Conservation (phyloP, 1,139 yeast species). For the Yamadazyma aaseri region DNA sequence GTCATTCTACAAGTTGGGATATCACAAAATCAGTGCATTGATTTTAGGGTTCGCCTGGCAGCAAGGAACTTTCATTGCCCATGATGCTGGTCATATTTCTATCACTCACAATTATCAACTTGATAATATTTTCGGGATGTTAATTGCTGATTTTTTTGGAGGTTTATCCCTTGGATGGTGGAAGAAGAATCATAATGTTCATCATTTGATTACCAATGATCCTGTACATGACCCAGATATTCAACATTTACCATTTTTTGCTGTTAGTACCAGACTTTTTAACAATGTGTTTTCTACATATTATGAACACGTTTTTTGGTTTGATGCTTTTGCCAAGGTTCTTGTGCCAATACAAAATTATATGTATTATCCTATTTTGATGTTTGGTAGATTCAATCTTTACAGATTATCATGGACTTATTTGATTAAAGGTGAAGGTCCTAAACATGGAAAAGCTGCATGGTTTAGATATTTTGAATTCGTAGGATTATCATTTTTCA, state of each 20-base stretch:
- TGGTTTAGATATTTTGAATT: constrained; percentile 83
- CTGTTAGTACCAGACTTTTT: constrained; percentile 72
- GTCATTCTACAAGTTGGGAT: constrained; percentile 45
- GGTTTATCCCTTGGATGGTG: constrained; percentile 93
- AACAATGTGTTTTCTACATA: constrained; percentile 74
- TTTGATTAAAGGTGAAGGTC: constrained; percentile 70
- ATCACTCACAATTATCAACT: constrained; percentile 76
- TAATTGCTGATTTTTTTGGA: constrained; percentile 78
- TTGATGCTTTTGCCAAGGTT: constrained; percentile 62
- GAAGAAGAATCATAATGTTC: constrained; percentile 91
- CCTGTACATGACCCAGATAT: constrained; percentile 94
- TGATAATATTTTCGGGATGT: constrained; percentile 75
- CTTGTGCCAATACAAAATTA: constrained; percentile 66
- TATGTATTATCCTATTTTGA: constrained; percentile 72
- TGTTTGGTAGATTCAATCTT: constrained; percentile 83
- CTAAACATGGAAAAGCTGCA: constrained; percentile 77
- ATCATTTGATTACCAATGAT: constrained; percentile 83
- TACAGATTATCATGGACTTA: constrained; percentile 82
- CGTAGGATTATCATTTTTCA: constrained; percentile 63
- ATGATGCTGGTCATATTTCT: constrained; percentile 85
- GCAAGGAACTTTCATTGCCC: constrained; percentile 83
- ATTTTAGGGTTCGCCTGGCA: constrained; percentile 83
- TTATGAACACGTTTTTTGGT: constrained; percentile 64
- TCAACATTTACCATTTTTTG: constrained; percentile 89
- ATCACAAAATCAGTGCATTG: constrained; percentile 59